phyloP scores from a whole-genome alignment of 1,284 basidiomycete species.

The Malassezia nana region DNA sequence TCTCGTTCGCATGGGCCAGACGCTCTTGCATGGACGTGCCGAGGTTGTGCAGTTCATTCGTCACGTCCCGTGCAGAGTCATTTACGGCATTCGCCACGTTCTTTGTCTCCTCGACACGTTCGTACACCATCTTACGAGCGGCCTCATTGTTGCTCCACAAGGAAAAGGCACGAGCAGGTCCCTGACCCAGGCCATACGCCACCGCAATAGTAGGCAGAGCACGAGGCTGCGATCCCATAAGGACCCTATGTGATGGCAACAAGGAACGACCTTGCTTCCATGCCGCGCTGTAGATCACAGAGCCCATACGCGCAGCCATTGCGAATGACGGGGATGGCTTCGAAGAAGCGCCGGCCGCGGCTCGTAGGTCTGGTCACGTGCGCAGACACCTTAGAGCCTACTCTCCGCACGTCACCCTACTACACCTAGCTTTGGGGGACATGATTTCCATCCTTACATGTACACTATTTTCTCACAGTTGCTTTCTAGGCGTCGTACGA shows the following conservation, averaged over 20 bases:
- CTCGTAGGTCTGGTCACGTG: neutral
- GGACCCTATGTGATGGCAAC: neutral
- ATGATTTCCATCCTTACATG: neutral
- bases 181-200: neutral
- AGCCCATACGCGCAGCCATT: constrained; percentile 10
- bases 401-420: neutral
- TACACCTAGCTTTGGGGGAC: too few species aligned
- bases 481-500: neutral
- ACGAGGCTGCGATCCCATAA: neutral
- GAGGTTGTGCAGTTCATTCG: neutral
- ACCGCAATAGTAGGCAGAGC: neutral
- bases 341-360: neutral
- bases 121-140: constrained; percentile 2
- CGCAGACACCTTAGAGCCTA: neutral
- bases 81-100: neutral
- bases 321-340: neutral
- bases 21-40: constrained; percentile 10
- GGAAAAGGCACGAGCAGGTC: constrained; percentile 5
- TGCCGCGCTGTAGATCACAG: neutral
- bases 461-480: neutral
- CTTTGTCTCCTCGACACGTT: neutral
- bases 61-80: neutral
- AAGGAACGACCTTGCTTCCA: neutral
- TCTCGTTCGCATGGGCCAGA: constrained; percentile 1
- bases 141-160: constrained; percentile 12